phyloP scores from a whole-genome alignment of 805 yeast species.

The Cyberlindnera xishuangbannaensis region DNA sequence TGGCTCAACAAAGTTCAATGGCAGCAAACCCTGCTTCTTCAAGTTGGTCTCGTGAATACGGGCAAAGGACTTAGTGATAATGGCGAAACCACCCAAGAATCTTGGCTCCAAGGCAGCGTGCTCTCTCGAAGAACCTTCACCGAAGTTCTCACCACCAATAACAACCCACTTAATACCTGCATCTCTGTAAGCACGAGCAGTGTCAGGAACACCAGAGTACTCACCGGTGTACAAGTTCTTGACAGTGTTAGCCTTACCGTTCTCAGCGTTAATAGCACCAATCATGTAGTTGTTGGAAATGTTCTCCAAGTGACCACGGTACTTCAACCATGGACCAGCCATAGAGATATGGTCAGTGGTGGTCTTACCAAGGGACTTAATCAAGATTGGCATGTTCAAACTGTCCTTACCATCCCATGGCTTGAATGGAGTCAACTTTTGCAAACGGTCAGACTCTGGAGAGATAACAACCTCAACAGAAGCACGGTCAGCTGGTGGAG shows the following conservation, averaged over 20 bases:
- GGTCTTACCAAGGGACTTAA: slow-evolving; percentile 95
- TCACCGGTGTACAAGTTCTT: slow-evolving; percentile 89
- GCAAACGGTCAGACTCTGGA: slow-evolving; percentile 95
- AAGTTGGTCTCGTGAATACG: slow-evolving; percentile 97
- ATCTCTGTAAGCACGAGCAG: slow-evolving; percentile 92
- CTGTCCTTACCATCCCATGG: slow-evolving; percentile 98
- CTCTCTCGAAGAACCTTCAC: slow-evolving; percentile 99
- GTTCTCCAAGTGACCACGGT: slow-evolving; percentile 99
- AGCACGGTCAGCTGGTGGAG: slow-evolving; percentile 87
- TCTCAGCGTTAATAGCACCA: slow-evolving; percentile 97
- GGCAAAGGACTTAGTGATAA: slow-evolving; percentile 96
- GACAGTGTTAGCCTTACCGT: slow-evolving; percentile 87
- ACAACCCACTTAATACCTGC: slow-evolving; percentile 94
- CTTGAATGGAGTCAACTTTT: slow-evolving; percentile 87
- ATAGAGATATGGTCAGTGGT: slow-evolving; percentile 98
- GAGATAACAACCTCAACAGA: slow-evolving; percentile 67
- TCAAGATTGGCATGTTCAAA: slow-evolving; percentile 80
- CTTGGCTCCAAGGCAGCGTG: slow-evolving; percentile 99
- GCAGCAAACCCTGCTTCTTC: slow-evolving; percentile 97
- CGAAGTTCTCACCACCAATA: slow-evolving; percentile 96
- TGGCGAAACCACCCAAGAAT: slow-evolving; percentile 97
- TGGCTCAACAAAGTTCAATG: slow-evolving; percentile 86
- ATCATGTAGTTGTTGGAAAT: slow-evolving; percentile 98
- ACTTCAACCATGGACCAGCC: slow-evolving; percentile 99
- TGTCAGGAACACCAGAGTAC: slow-evolving; percentile 94